phyloP scores from a whole-genome alignment of 306 rosid species.

The Astragalus glycyphyllos region DNA sequence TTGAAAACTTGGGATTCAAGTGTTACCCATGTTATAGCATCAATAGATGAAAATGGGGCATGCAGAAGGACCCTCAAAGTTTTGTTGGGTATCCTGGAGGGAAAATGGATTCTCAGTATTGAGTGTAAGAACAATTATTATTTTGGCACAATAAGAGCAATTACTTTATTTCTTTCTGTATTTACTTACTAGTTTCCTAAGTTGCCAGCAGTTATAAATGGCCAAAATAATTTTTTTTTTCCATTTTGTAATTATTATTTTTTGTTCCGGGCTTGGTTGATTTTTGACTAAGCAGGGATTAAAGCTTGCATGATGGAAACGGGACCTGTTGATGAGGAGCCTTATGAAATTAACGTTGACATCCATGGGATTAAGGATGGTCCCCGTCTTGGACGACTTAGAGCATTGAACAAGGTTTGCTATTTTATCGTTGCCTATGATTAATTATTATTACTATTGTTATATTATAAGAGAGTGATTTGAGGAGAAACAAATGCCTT shows the following conservation, averaged over 20 bases:
- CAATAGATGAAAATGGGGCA: constrained; percentile 82
- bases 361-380: constrained; percentile 81
- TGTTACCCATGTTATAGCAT: constrained; percentile 88
- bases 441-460: not conserved
- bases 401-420: constrained; percentile 76
- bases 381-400: constrained; percentile 82
- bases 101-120: constrained; percentile 85
- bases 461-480: not conserved
- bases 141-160: too few relatives aligned
- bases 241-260: not conserved
- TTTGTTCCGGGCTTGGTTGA: constrained; percentile 18
- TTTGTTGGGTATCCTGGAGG: constrained; percentile 86
- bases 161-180: too few relatives aligned
- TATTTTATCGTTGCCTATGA: not conserved
- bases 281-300: constrained; percentile 65
- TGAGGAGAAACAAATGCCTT: constrained; percentile 20
- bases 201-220: not conserved
- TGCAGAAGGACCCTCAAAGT: constrained; percentile 94
- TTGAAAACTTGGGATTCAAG: constrained; percentile 77
- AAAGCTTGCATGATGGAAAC: constrained; percentile 67
- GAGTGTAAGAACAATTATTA: constrained; percentile 59
- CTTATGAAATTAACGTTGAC: constrained; percentile 71
- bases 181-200: not conserved
- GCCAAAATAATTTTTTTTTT: not conserved
- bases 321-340: constrained; percentile 71